Evolutionary conservation across 352 stramenopile species (phyloP).

Genomic region (Phytophthora megakarya): DNA sequence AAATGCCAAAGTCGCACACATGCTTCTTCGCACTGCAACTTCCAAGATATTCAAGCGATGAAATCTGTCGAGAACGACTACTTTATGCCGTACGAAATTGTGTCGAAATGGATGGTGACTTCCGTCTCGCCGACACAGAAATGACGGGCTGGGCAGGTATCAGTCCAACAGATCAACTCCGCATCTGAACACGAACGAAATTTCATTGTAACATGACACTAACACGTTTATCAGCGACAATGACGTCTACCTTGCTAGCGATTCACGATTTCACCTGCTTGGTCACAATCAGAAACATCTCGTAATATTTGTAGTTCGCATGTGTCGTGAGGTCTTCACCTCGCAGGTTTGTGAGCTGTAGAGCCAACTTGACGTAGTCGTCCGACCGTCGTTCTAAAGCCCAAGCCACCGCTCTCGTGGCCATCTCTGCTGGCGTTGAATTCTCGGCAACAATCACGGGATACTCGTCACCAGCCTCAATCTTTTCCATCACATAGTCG

Average conservation of each 20-base stretch:
- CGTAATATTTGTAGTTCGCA: background rate
- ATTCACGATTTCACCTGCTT: background rate
- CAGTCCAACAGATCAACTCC: slow-evolving; percentile 61
- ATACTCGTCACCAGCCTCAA: background rate
- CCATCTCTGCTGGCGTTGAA: background rate
- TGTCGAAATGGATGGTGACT: slow-evolving; percentile 90
- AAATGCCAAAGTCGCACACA: slow-evolving; percentile 88
- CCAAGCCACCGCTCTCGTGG: background rate
- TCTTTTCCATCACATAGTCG: background rate
- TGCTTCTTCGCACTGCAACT: slow-evolving; percentile 88
- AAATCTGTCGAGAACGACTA: slow-evolving; percentile 66
- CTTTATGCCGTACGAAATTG: slow-evolving; percentile 89
- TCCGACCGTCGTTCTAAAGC: background rate
- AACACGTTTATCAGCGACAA: background rate
- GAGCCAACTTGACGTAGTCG: background rate
- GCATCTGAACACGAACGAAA: slow-evolving; percentile 38
- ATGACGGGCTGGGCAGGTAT: slow-evolving; percentile 80
- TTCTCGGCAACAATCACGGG: background rate
- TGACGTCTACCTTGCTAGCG: background rate
- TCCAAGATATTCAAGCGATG: slow-evolving; percentile 79
- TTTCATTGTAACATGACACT: background rate
- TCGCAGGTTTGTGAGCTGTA: background rate
- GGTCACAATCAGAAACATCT: background rate
- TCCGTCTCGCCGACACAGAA: slow-evolving; percentile 82
- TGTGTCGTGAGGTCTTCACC: background rate